phyloP scores from a whole-genome alignment of 108 stramenopile genomes.

The Fragilaria radians region DNA sequence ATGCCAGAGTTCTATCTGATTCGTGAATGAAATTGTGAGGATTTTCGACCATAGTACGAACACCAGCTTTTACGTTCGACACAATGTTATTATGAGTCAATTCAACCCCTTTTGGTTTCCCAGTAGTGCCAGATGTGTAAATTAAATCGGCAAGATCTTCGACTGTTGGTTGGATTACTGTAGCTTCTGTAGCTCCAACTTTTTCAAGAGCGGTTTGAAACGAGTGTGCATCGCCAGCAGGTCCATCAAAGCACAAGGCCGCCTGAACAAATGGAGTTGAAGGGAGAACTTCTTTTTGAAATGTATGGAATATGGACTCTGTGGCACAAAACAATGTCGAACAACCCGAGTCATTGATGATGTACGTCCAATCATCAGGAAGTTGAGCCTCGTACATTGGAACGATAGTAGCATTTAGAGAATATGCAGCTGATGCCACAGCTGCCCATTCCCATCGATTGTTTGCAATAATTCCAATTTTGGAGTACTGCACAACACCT shows the following conservation, averaged over 20 bases:
- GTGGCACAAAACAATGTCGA: conserved; percentile 70
- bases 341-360: conserved; percentile 84
- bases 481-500: conserved; percentile 64
- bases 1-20: conserved; percentile 74
- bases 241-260: conserved; percentile 67
- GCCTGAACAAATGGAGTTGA: conserved; percentile 60
- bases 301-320: conserved; percentile 66
- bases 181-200: conserved; percentile 21
- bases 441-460: conserved; percentile 93
- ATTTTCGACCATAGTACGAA: conserved; percentile 58
- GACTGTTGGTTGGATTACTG: conserved; percentile 43
- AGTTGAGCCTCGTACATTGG: conserved; percentile 98
- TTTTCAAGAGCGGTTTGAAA: conserved; percentile 54
- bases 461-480: conserved; percentile 86
- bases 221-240: conserved; percentile 61
- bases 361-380: conserved; percentile 91
- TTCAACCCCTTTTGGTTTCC: conserved; percentile 92
- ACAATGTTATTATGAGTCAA: conserved; percentile 85
- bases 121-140: conserved; percentile 96
- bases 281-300: conserved; percentile 61
- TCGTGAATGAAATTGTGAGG: conserved; percentile 60
- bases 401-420: conserved; percentile 84
- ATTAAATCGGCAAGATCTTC: conserved; percentile 91
- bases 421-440: conserved; percentile 79
- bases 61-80: conserved; percentile 71